Evolutionary conservation across 192 early-diverging fungal genomes (phyloP).

Genomic region (Backusella australiensis): DNA sequence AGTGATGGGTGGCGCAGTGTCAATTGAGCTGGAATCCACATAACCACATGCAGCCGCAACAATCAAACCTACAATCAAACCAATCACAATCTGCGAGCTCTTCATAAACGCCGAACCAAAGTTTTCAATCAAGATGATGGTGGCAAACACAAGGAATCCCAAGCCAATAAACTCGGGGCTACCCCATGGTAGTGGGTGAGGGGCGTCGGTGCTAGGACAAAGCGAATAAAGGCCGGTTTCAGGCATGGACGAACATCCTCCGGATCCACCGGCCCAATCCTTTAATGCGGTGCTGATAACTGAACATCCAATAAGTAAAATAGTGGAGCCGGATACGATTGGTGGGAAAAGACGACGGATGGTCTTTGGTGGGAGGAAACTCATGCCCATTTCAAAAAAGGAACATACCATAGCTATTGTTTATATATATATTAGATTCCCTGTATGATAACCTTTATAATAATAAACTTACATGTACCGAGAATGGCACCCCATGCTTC

Average conservation of each 20-base stretch:
- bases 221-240: constrained; percentile 44
- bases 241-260: constrained; percentile 45
- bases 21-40: constrained; percentile 37
- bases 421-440: neutral
- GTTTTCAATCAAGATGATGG: constrained; percentile 52
- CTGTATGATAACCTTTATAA: neutral
- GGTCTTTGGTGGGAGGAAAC: constrained; percentile 45
- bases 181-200: constrained; percentile 51
- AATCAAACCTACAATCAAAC: constrained; percentile 44
- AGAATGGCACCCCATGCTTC: constrained; percentile 53
- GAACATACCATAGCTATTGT: constrained; percentile 36
- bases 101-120: constrained; percentile 56
- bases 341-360: constrained; percentile 51
- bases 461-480: constrained; percentile 44
- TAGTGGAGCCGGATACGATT: constrained; percentile 45
- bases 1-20: constrained; percentile 43
- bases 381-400: constrained; percentile 44
- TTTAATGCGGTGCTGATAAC: constrained; percentile 47
- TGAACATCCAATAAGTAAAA: constrained; percentile 51
- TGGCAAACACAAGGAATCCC: constrained; percentile 48
- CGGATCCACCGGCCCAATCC: constrained; percentile 52
- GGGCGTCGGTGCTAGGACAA: constrained; percentile 47
- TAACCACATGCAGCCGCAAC: constrained; percentile 54
- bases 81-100: constrained; percentile 48
- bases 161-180: constrained; percentile 48